phyloP scores from a whole-genome alignment of 805 yeast genomes.

The Candida saitoana region DNA sequence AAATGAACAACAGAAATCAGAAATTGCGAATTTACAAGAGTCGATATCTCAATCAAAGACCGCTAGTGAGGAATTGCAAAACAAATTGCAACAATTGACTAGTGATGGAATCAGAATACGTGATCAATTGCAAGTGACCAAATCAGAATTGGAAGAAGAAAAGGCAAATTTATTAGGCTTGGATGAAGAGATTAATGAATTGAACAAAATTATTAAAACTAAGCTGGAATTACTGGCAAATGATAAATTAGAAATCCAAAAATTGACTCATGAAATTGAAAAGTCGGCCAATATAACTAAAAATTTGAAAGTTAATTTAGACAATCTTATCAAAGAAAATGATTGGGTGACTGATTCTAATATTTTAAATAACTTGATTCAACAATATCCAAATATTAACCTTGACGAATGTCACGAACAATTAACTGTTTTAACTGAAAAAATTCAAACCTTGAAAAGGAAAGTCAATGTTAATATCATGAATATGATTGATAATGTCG shows the following conservation, averaged over 20 bases:
- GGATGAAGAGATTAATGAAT: conserved; percentile 70
- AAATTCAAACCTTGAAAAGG: conserved; percentile 66
- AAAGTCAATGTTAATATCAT: conserved; percentile 82
- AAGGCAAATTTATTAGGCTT: conserved; percentile 59
- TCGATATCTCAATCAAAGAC: conserved; percentile 33
- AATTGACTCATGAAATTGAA: conserved; percentile 52
- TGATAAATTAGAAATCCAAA: conserved; percentile 49
- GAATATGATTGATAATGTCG: conserved; percentile 89
- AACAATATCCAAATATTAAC: conserved; percentile 60
- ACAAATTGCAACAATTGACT: conserved; percentile 18
- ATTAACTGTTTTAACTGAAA: conserved; percentile 51
- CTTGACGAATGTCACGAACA: conserved; percentile 59
- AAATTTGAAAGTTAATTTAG: conserved; percentile 35
- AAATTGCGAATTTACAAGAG: conserved; percentile 44
- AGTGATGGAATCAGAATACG: conserved; percentile 21
- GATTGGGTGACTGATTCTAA: conserved; percentile 73
- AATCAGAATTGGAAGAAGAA: conserved; percentile 47
- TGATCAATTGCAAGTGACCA: conserved; percentile 15
- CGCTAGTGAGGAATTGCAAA: conserved; percentile 28
- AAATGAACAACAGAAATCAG: conserved; percentile 61
- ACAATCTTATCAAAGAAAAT: conserved; percentile 48
- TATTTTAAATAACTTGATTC: conserved; percentile 51
- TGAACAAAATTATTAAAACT: conserved; percentile 41
- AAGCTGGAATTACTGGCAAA: conserved; percentile 45
- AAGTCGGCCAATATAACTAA: conserved; percentile 38